Base-by-base conservation (phyloP, 2,329 filamentous ascomycete genomes). In the Phaeosphaeriaceae sp. region DNA sequence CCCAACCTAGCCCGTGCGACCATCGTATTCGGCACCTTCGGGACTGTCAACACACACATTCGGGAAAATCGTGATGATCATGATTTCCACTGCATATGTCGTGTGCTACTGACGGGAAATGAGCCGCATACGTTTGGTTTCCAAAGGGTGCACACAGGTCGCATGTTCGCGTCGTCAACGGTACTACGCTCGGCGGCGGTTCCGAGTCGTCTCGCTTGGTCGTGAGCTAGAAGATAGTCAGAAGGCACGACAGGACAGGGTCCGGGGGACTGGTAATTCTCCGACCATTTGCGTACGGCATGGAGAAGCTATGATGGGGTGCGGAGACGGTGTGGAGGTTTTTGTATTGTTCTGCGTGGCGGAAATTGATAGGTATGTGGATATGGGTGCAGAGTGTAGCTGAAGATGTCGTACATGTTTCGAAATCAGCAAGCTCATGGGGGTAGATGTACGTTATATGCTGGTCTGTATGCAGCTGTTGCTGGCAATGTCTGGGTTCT, bases 191-290 rank as follows among this genome's bases (percentile, higher is more conserved):
- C 32, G 46, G 46, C 46, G 16, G 15, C 29, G 17, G n/a, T 36
- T 30, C 51, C 53, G 48, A 55, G 16, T 54, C 48, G 48, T 6
- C 12, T 47, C 37, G 43, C 35, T 47, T 41, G 34, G 33, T 13
- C 20, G 36, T 8, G 33, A 21, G 23, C 18, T 21, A 32, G 18
- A 29, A 39, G 44, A 41, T 28, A 17, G 30, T 17, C 23, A 46
- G 42, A 34, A 6, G 23, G 16, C 26, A 30, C 17, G 26, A 9
- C 32, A 12, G 23, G 23, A 23, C 15, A 40, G 18, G 30, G 42
- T 34, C 56, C 54, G 52, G 42, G 23, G 43, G 20, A 51, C 29
- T 63, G 60, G 61, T 53, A 58, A 64, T 63, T 64, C 61, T 64
- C 61, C 61, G 61, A 63, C 50, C 43, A 50, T 53, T 58, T 50